phyloP scores from a whole-genome alignment of 2,329 filamentous ascomycete genomes.

The Fusarium cicatricum region DNA sequence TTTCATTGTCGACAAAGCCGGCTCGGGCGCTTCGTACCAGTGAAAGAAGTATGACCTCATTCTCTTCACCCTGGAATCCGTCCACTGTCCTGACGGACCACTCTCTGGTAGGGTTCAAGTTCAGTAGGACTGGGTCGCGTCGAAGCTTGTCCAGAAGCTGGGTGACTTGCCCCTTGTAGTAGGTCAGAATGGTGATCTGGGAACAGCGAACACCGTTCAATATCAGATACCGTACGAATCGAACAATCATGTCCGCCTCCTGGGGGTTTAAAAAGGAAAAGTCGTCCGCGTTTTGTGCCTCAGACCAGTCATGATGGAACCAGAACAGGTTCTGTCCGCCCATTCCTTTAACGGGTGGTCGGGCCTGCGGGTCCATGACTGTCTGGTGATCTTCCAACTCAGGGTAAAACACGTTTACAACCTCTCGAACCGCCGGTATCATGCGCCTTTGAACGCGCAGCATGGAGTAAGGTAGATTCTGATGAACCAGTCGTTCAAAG shows the following conservation, averaged over 20 bases:
- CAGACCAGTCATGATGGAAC: conserved; percentile 64
- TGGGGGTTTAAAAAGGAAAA: conserved; percentile 72
- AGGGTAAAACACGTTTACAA: conserved; percentile 59
- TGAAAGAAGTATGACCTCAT: conserved; percentile 82
- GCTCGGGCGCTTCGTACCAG: conserved; percentile 78
- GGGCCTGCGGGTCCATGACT: conserved; percentile 45
- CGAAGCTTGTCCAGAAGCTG: conserved; percentile 62
- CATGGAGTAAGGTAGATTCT: conserved; percentile 68
- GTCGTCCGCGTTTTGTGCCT: conserved; percentile 65
- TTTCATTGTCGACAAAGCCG: conserved; percentile 75
- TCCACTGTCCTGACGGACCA: conserved; percentile 81
- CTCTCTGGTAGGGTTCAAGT: conserved; percentile 43
- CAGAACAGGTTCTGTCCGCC: conserved; percentile 50
- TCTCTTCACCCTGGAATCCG: conserved; percentile 91
- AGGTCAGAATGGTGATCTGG: conserved; percentile 83
- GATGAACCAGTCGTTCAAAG: conserved; percentile 79
- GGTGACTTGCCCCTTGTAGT: conserved; percentile 86
- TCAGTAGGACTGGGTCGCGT: conserved; percentile 38
- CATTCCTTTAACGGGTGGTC: conserved; percentile 58
- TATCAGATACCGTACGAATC: conserved; percentile 75
- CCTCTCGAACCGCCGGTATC: conserved; percentile 54
- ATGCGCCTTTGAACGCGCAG: conserved; percentile 73
- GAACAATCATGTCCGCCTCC: conserved; percentile 80
- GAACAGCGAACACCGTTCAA: conserved; percentile 67
- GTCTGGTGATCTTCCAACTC: conserved; percentile 54